Evolutionary conservation across 2,329 filamentous ascomycete species (phyloP), one percentile per base, ranked within the genome.

Genomic region (Colletotrichum tabaci): DNA sequence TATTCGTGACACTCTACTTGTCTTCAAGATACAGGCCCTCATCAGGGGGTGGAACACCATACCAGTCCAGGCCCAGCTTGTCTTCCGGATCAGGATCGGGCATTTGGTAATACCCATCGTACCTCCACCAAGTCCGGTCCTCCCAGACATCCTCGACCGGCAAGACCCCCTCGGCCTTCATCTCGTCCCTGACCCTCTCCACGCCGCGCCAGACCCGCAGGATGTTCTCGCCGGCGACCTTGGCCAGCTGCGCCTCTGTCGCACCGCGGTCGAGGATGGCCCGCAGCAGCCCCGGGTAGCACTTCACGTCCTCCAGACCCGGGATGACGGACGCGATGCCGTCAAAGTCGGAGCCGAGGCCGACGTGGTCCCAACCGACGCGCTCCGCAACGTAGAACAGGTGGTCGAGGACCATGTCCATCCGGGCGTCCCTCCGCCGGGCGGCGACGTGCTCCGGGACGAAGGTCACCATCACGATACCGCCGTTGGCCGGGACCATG

Each of bases 401-500:
- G 13, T 78, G 81, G 60, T 82, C 82, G 8, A 81, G 74, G 6
- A 83, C 77, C 67, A 73, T 74, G 30, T 80, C 74, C 71, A 81
- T 76, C 18, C 73, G 78, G 21, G 78, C 76, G 49, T 67, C 42
- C 61, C 76, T 73, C 50, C 55, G 65, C 38, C 46, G 75, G 71
- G 50, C 76, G 35, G 63, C 77, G 73, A 62, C 72, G 61, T 75
- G 74, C 57, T 78, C 75, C 15, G 77, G 75, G 1, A 82, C 77
- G 61, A 84, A 83, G 0, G 78, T 80, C 0, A 83, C 76, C 80
- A 84, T 84, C 21, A 85, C 73, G 18, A 85, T 76, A 1, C 84
- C 83, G 13, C 76, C 73, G 56, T 84, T 85, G 7, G 74, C 69
- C 1, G 77, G 77, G 1, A 85, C 71, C 61, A 74, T 70, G 46